Conservation (phyloP, 2,329 filamentous ascomycete genomes). For the Botryotinia convoluta region DNA sequence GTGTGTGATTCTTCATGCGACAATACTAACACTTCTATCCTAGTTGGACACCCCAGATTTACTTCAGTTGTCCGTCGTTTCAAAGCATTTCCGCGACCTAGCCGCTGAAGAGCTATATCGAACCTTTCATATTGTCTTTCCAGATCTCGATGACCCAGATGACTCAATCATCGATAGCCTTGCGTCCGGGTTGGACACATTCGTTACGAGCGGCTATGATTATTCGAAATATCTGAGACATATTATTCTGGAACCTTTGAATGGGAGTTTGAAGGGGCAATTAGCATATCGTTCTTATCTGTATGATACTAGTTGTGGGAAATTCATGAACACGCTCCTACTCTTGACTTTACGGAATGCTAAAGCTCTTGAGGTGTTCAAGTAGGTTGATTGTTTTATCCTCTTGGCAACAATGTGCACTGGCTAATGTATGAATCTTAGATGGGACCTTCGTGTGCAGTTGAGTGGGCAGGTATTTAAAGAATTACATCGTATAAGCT, state of each 20-base stretch:
- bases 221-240: constrained; percentile 58
- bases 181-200: constrained; percentile 57
- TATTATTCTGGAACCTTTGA: constrained; percentile 55
- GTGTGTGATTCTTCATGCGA: not conserved
- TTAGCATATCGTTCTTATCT: constrained; percentile 53
- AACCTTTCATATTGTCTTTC: constrained; percentile 58
- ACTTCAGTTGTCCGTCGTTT: constrained; percentile 58
- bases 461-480: constrained; percentile 57
- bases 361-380: constrained; percentile 54
- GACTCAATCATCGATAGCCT: constrained; percentile 56
- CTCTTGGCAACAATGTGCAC: not conserved
- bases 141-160: constrained; percentile 55
- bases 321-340: constrained; percentile 62
- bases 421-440: constrained; percentile 33
- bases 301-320: constrained; percentile 56
- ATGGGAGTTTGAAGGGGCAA: constrained; percentile 52
- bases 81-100: constrained; percentile 55
- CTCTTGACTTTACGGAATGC: constrained; percentile 56
- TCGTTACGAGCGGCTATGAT: constrained; percentile 62
- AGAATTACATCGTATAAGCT: constrained; percentile 52
- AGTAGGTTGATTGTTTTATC: constrained; percentile 40
- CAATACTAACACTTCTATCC: constrained; percentile 7
- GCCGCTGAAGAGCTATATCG: constrained; percentile 59
- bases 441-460: constrained; percentile 64
- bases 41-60: constrained; percentile 54